phyloP scores from a whole-genome alignment of 768 basidiomycete genomes.

The Pleurotus pulmonarius region DNA sequence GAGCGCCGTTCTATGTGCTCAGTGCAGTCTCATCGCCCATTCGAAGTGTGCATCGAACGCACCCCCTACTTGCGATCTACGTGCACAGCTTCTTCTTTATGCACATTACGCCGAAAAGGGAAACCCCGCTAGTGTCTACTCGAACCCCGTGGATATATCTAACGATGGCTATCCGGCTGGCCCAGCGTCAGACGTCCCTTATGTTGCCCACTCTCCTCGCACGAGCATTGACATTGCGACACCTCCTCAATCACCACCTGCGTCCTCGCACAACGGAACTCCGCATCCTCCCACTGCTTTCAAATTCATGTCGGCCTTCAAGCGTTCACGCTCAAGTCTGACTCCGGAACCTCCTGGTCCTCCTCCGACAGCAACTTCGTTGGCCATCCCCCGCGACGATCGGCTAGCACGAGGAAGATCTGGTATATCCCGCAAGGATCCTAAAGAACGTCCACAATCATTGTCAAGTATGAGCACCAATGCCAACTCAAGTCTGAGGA shows the following conservation, averaged over 20 bases:
- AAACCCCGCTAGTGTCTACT: conserved; percentile 47
- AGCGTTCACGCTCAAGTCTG: conserved; percentile 58
- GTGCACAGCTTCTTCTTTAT: conserved; percentile 73
- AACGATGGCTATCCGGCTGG: conserved; percentile 23
- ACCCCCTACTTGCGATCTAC: conserved; percentile 78
- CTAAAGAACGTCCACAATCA: conserved; percentile 51
- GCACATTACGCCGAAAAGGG: conserved; percentile 76
- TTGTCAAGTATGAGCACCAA: conserved; percentile 57
- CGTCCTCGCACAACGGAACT: conserved; percentile 14
- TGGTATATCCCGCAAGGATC: conserved; percentile 27
- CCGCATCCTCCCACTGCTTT: conserved; percentile 54
- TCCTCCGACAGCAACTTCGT: conserved; percentile 25
- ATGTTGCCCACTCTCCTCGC: conserved; percentile 41
- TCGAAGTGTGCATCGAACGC: conserved; percentile 70
- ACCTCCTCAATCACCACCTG: conserved; percentile 26
- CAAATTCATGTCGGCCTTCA: conserved; percentile 64
- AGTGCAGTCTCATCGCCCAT: conserved; percentile 88
- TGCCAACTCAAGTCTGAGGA: conserved; percentile 54
- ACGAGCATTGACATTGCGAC: conserved; percentile 44
- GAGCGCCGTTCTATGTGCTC: conserved; percentile 81
- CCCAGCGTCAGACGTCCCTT: conserved; percentile 57
- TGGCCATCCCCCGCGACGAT: conserved; percentile 15
- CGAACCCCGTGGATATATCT: conserved; percentile 47
- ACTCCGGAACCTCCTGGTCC: conserved; percentile 35
- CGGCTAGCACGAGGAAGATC: conserved; percentile 6